phyloP scores from a whole-genome alignment of 1,284 basidiomycete genomes.

The Trametes polyzona region DNA sequence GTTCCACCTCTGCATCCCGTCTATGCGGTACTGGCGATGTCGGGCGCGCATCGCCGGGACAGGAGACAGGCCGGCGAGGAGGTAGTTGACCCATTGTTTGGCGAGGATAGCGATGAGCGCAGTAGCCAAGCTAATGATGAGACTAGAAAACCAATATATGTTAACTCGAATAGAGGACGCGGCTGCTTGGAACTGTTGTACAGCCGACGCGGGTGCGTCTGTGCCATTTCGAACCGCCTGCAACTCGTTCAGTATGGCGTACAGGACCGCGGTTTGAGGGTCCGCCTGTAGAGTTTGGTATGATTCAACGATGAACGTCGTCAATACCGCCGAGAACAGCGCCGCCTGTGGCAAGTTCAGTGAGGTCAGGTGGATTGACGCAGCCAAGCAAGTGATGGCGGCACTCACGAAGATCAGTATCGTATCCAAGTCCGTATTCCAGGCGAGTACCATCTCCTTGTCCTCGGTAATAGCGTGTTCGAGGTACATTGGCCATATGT shows the following conservation, averaged over 20 bases:
- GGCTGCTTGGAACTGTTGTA: conserved; percentile 3
- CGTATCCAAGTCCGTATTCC: conserved; percentile 17
- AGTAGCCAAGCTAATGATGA: conserved; percentile 17
- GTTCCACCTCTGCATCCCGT: conserved; percentile 16
- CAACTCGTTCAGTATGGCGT: conserved; percentile 18
- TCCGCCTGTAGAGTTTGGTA: conserved; percentile 27
- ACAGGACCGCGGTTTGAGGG: conserved; percentile 24
- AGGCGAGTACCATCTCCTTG: conserved; percentile 10
- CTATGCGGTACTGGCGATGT: conserved; percentile 18
- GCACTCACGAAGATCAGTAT: conserved; percentile 14
- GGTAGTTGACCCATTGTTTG: conserved; percentile 19
- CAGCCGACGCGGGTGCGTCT: neutral
- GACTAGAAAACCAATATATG: conserved; percentile 20
- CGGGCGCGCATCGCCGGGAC: neutral
- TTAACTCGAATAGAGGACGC: conserved; percentile 18
- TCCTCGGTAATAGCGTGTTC: conserved; percentile 5
- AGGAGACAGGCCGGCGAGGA: conserved; percentile 8
- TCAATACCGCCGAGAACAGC: conserved; percentile 34
- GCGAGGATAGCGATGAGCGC: conserved; percentile 17
- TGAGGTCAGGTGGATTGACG: neutral
- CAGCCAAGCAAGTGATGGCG: no score
- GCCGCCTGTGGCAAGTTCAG: conserved; percentile 25
- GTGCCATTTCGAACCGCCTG: conserved; percentile 1
- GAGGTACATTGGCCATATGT: conserved; percentile 9
- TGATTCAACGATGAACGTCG: conserved; percentile 32